Evolutionary conservation across 2,329 filamentous ascomycete species (phyloP).

Genomic region (Neofusicoccum sp.): DNA sequence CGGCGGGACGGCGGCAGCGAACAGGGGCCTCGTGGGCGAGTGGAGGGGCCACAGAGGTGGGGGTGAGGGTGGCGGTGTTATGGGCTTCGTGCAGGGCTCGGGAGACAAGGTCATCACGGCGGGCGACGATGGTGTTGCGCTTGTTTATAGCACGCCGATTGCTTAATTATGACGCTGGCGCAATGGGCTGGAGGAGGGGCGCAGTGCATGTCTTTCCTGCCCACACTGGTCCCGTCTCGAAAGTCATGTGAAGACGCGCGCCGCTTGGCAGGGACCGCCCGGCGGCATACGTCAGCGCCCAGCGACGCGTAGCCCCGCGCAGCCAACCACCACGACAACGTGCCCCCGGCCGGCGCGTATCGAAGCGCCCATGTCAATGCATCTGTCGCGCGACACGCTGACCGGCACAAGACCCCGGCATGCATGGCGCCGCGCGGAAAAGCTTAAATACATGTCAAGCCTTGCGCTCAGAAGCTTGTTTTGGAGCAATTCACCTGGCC

Average conservation of each 20-base stretch:
- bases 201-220: no score
- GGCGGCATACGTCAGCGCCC: background rate
- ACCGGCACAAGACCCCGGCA: no score
- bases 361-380: background rate
- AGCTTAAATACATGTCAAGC: slow-evolving; percentile 1
- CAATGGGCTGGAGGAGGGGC: background rate
- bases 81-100: slow-evolving; percentile 77
- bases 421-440: no score
- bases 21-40: slow-evolving; percentile 74
- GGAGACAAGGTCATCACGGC: slow-evolving; percentile 69
- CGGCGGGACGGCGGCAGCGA: slow-evolving; percentile 67
- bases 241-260: background rate
- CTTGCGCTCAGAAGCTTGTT: no score
- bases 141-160: slow-evolving; percentile 62
- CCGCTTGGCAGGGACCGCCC: slow-evolving; percentile 7
- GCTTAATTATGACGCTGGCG: background rate
- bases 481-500: background rate
- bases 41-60: slow-evolving; percentile 89
- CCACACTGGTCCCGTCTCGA: no score
- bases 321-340: background rate
- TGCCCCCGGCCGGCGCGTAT: background rate
- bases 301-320: background rate
- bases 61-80: slow-evolving; percentile 82
- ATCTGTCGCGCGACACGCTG: background rate
- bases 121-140: slow-evolving; percentile 76